phyloP scores from a whole-genome alignment of 2,329 filamentous ascomycete species.

The Penicillium sp. region DNA sequence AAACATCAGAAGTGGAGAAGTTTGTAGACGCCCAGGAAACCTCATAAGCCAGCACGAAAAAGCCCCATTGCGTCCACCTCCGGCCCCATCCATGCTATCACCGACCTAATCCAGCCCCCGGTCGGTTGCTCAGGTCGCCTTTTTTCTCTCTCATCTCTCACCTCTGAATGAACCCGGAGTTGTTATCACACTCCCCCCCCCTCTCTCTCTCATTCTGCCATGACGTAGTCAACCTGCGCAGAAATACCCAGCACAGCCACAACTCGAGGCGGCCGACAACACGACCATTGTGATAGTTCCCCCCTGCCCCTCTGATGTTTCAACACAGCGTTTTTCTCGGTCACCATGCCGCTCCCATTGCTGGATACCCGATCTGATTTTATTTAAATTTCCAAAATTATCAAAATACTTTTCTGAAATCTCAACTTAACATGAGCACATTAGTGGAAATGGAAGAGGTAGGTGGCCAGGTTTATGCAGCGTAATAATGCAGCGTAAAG shows the following conservation, averaged over 20 bases:
- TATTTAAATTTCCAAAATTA: slow-evolving; percentile 7
- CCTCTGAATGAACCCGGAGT: background rate
- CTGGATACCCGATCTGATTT: slow-evolving; percentile 38
- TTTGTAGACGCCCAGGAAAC: slow-evolving; percentile 45
- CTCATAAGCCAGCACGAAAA: slow-evolving; percentile 10
- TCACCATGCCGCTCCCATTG: slow-evolving; percentile 21
- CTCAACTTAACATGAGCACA: background rate
- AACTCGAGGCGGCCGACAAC: slow-evolving; percentile 6
- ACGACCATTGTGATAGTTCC: slow-evolving; percentile 5
- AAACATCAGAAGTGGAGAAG: slow-evolving; percentile 40
- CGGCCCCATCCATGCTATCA: background rate
- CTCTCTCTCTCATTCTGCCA: slow-evolving; percentile 9
- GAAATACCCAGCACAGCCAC: slow-evolving; percentile 13
- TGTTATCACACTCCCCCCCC: background rate
- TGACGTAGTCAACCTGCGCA: slow-evolving; percentile 27
- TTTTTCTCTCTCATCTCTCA: background rate
- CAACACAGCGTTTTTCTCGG: slow-evolving; percentile 27
- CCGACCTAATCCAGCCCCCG: background rate
- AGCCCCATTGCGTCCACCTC: slow-evolving; percentile 1
- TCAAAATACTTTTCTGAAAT: background rate
- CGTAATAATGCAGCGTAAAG: background rate
- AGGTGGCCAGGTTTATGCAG: background rate
- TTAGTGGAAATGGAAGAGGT: background rate
- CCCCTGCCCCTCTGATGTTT: slow-evolving; percentile 18
- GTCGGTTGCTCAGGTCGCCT: background rate